Conservation (phyloP, 352 stramenopile species). For the Elongisporangium undulatum region DNA sequence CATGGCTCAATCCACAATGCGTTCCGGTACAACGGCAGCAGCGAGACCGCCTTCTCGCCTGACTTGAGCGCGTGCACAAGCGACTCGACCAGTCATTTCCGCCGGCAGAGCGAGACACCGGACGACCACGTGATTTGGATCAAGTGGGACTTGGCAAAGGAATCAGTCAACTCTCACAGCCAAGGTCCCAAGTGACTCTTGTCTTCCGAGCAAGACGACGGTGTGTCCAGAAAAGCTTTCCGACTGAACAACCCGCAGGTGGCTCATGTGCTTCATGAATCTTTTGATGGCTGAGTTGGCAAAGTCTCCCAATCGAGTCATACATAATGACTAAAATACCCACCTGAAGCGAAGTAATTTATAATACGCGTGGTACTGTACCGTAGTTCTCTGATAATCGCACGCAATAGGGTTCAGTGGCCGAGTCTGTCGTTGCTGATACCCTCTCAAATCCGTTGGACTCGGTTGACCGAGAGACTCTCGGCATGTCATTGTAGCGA, state of each 20-base stretch:
- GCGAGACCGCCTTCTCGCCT: neutral
- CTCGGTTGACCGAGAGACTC: neutral
- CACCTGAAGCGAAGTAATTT: neutral
- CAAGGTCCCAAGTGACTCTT: no score
- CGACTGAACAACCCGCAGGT: no score
- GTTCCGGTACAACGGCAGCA: neutral
- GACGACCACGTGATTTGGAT: neutral
- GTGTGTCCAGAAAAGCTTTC: no score
- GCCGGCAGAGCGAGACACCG: neutral
- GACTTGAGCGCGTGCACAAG: neutral
- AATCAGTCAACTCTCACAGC: neutral
- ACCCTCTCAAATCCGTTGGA: neutral
- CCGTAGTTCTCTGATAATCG: neutral
- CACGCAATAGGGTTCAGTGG: neutral
- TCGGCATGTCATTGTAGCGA: neutral
- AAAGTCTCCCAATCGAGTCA: neutral
- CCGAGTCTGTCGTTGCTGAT: neutral
- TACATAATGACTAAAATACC: neutral
- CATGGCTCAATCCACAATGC: no score
- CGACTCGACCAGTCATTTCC: neutral
- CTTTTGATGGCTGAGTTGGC: neutral
- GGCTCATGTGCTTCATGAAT: no score
- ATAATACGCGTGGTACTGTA: neutral
- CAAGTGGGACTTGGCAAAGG: neutral
- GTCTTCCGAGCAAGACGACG: no score